Base-by-base conservation (phyloP, 2,329 filamentous ascomycete species). In the Monilinia polystroma region DNA sequence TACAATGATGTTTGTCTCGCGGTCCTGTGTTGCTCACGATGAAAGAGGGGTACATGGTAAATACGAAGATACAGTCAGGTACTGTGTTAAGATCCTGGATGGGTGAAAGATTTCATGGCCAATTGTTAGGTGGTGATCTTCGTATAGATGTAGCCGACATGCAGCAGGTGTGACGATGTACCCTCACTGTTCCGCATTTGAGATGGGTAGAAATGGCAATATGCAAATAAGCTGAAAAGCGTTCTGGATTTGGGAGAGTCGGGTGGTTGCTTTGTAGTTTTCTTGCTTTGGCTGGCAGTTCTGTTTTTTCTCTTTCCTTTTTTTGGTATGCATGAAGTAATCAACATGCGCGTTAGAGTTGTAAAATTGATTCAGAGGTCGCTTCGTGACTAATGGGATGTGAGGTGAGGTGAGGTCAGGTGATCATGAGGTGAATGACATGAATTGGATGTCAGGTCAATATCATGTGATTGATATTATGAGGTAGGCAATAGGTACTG, bases 121-220 rank as follows among this genome's bases (percentile, higher is more conserved):
- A 58, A 58, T 58, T 8, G 43, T 16, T 5, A 12, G 6, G 6
- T 16, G 14, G 3, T 29, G 7, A 1, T 20, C 55, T 58, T 58
- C 55, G 55, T 45, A 58, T 58, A 20, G 41, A 41, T 58, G 55
- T 38, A 58, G 38, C 38, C 38, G 38, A 16, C 38, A 20, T 45
- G 32, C 32, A 35, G 32, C 32, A 35, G 32, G 32, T 35, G 12
- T 26, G 10, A 3, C 47, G 20, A 49, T 47, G 43, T 47, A 47
- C 43, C 43, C 43, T 20, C 20, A 20, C 47, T 49, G 47, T 49
- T 23, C 20, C 20, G n/a, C 18, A 23, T n/a, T 49, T n/a, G n/a
- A 11, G 4, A 12, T 51, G 47, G n/a, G 8, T 12, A 11, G 47
- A 14, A 26, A 5, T 51, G 10, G n/a, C 47, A 11, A 12, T 23